phyloP scores from a whole-genome alignment of 345 rosid species.

The Citrus unshiu region DNA sequence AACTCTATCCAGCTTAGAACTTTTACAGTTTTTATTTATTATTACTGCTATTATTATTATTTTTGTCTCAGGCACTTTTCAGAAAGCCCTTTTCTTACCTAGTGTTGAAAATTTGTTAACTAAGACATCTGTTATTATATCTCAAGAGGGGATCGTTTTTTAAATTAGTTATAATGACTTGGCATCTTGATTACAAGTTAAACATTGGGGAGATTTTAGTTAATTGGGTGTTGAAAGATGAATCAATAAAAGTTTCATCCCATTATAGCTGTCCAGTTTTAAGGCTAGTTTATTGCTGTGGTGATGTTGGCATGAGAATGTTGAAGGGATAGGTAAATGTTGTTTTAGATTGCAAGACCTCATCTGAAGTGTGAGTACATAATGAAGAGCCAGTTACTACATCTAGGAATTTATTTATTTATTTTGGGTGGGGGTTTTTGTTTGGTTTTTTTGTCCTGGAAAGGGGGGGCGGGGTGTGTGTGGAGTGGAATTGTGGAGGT shows the following conservation, averaged over 20 bases:
- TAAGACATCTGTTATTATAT: neutral
- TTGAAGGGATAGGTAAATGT: neutral
- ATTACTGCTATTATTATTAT: too few relatives aligned
- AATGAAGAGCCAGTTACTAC: neutral
- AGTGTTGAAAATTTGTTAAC: neutral
- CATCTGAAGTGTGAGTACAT: neutral
- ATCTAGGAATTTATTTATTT: neutral
- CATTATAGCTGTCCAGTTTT: neutral
- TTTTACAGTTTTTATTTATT: too few relatives aligned
- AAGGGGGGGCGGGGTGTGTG: too few relatives aligned
- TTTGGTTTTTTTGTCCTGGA: too few relatives aligned
- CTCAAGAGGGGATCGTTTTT: neutral
- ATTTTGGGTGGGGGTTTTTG: too few relatives aligned
- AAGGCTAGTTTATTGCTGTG: neutral
- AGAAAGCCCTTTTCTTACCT: neutral
- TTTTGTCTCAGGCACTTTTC: neutral
- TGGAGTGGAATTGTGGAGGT: too few relatives aligned
- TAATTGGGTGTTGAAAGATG: neutral
- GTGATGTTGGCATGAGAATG: neutral
- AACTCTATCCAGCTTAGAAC: neutral
- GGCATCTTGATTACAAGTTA: neutral
- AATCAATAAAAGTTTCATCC: neutral
- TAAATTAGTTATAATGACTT: neutral
- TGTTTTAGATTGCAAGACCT: neutral
- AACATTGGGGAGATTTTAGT: neutral